Evolutionary conservation across 2,329 filamentous ascomycete species (phyloP).

Genomic region (Phyllosticta ampelicida): DNA sequence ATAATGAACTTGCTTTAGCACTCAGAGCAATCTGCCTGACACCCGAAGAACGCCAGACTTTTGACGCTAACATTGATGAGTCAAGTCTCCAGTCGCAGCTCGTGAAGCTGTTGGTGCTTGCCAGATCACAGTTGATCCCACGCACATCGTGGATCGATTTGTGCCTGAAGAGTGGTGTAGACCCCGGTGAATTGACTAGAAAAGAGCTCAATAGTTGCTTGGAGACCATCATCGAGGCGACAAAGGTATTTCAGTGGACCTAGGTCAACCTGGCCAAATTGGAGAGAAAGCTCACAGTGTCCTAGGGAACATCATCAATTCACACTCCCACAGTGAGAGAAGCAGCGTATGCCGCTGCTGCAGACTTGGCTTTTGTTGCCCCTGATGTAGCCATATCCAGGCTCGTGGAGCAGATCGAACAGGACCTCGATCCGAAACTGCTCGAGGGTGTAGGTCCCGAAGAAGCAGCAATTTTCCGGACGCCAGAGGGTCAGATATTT

Average conservation of each 20-base stretch:
- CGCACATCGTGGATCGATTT: constrained; percentile 79
- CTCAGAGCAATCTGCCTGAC: constrained; percentile 53
- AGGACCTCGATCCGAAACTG: constrained; percentile 61
- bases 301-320: constrained; percentile 13
- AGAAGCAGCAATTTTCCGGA: constrained; percentile 87
- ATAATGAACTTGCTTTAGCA: constrained; percentile 50
- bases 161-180: constrained; percentile 66
- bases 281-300: constrained; percentile 13
- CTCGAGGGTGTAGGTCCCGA: constrained; percentile 67
- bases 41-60: constrained; percentile 38
- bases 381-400: constrained; percentile 69
- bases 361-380: constrained; percentile 87
- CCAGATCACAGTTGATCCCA: constrained; percentile 66
- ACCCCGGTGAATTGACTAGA: constrained; percentile 68
- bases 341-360: constrained; percentile 74
- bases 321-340: constrained; percentile 38
- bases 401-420: constrained; percentile 61
- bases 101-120: constrained; percentile 65
- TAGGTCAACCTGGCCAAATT: background rate
- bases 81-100: constrained; percentile 57
- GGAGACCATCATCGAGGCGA: constrained; percentile 49
- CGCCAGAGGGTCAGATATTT: constrained; percentile 77
- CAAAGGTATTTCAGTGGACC: constrained; percentile 40
- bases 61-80: constrained; percentile 35
- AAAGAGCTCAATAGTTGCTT: constrained; percentile 55